Evolutionary conservation across 1,284 basidiomycete genomes (phyloP), one percentile per base, ranked within the genome.

Genomic region (Wallemia mellicola): DNA sequence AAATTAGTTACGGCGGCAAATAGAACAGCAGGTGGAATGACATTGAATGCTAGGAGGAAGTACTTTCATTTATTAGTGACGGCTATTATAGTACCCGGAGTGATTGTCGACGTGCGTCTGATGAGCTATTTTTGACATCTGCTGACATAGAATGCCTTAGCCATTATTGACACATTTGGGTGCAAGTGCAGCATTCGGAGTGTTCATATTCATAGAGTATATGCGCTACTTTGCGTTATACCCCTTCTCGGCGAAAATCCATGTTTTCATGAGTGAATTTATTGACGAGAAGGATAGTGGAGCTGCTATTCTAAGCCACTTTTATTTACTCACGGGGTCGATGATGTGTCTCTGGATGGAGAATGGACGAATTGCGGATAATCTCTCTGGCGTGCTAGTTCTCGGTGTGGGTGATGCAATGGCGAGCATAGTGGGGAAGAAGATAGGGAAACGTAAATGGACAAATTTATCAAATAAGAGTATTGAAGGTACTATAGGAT

Each of bases 181-280:
- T 2, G 94, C 96, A 72, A 91, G 85, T 63, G 80, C 82, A 26
- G 89, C 88, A 2, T 95, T 95, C 69, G 81, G 89, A 2, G 70
- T 86, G 62, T 95, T 95, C 73, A 86, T 81, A n/a, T 94, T 95
- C 68, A 80, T 83, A 60, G 89, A 95, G 72, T 95, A 94, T 71
- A 77, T 92, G 63, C 83, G 94, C 58, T 99, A 96, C 71, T 99
- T 96, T 71, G 94, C 94, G 28, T 78, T 98, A 28, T 96, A 92
- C 71, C 94, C 94, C 1, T 84, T 96, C 65, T 89, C 91, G 7
- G 92, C 86, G 2, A 76, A 80, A 14, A 79, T 99, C 26, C 94
- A 99, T 71, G 73, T 96, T 62, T 99, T 99, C 72, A 81, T 98
- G 77, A 85, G 83, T 72, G 92, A 98, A 70, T 99, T 99, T 67